phyloP scores from a whole-genome alignment of 306 rosid genomes.

The Prunus fruticosa region DNA sequence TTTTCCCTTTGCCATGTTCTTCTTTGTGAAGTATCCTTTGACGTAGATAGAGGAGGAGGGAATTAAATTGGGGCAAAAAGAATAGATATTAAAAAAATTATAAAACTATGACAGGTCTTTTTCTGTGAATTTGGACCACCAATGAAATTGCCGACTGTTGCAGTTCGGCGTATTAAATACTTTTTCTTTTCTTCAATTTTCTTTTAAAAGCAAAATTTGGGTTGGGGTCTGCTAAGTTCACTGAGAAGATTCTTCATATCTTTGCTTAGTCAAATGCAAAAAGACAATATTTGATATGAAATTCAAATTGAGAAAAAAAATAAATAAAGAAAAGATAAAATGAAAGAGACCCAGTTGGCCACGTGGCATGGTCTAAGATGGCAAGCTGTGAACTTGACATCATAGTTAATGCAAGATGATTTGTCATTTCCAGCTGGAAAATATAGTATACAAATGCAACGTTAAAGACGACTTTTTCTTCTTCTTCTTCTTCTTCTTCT shows the following conservation, averaged over 20 bases:
- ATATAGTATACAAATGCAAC: slow-evolving; percentile 5
- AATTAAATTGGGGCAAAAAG: neutral
- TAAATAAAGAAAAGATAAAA: neutral
- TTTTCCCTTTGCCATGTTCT: neutral
- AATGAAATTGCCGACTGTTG: slow-evolving; percentile 3
- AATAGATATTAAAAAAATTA: neutral
- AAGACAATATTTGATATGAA: slow-evolving; percentile 40
- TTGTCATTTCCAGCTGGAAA: slow-evolving; percentile 17
- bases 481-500: no score
- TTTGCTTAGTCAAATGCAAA: slow-evolving; percentile 37
- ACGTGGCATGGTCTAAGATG: slow-evolving; percentile 13
- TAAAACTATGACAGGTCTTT: neutral
- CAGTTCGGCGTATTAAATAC: slow-evolving; percentile 1
- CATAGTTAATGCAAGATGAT: slow-evolving; percentile 4
- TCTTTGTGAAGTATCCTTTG: neutral
- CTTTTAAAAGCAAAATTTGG: no score
- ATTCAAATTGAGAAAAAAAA: neutral
- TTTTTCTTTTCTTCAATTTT: no score
- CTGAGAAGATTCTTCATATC: slow-evolving; percentile 15
- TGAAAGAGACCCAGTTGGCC: neutral
- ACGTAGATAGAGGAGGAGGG: neutral
- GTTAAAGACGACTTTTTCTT: slow-evolving; percentile 2
- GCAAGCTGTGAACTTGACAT: neutral
- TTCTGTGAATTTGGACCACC: slow-evolving; percentile 14
- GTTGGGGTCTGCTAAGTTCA: neutral